Evolutionary conservation across 371 early-diverging fungal genomes (phyloP).

Genomic region (Saksenaea oblongispora): DNA sequence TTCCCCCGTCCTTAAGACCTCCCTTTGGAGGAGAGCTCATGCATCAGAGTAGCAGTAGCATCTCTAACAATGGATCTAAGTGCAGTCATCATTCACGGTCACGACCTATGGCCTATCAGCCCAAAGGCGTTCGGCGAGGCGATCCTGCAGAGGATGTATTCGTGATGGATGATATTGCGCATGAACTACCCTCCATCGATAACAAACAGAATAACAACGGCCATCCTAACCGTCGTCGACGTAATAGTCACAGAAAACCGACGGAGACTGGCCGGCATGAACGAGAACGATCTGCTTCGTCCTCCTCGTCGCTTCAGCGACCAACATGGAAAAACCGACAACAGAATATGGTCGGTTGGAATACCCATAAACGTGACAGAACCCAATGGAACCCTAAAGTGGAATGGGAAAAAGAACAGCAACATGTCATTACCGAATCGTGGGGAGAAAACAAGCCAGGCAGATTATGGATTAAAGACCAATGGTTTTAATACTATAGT

Average conservation of each 20-base stretch:
- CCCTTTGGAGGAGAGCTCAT: neutral
- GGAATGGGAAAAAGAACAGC: conserved; percentile 6
- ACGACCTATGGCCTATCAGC: neutral
- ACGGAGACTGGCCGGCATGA: neutral
- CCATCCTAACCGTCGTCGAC: neutral
- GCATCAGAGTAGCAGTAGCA: neutral
- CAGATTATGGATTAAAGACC: neutral
- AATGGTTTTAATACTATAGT: neutral
- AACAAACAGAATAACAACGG: neutral
- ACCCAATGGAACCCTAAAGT: conserved; percentile 4
- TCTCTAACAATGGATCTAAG: neutral
- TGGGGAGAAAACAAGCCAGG: neutral
- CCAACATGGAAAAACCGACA: neutral
- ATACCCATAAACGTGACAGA: conserved; percentile 5
- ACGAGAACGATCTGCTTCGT: neutral
- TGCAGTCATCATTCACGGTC: neutral
- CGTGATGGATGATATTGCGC: neutral
- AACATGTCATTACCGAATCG: neutral
- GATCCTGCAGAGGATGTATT: neutral
- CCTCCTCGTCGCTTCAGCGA: neutral
- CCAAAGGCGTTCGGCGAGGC: neutral
- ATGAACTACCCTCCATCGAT: neutral
- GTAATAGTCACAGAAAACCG: neutral
- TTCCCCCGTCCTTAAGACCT: conserved; percentile 16
- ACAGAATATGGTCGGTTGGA: conserved; percentile 7